Base-by-base conservation (phyloP, 148 eudicot species). In the Chenopodium suecicum region DNA sequence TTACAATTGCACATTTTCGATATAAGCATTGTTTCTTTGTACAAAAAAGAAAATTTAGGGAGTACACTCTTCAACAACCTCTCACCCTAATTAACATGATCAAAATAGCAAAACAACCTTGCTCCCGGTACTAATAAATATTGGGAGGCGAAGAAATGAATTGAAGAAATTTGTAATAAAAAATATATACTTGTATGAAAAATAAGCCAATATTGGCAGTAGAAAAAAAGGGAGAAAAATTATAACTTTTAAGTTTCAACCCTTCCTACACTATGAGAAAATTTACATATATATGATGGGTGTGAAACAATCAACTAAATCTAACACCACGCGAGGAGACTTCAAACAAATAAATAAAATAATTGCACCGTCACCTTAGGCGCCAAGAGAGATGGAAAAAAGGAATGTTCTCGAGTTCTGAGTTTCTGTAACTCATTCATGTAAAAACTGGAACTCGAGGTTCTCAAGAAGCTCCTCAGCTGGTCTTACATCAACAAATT, bases 371-470 rank as follows among this genome's bases (percentile, higher is more conserved):
- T 25, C 67, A 74, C 50, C 79, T 79, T 84, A 29, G 81, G 85
- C 81, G 47, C 76, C 83, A 60, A 69, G 44, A 79, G 31, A 58
- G 27, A 41, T 69, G 54, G 70, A 58, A 44, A 79, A 58, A 46
- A n/a, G 14, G 74, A 44, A 83, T 71, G 52, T 20, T 70, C 74
- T 19, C 4, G 70, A 72, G 54, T 67, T 77, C 3, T 78, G 81
- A 68, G 82, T 65, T 78, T 85, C 81, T 50, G 78, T 32, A 74
- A 83, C 91, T 91, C 89, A 93, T 75, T 89, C 94, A 37, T 91
- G 94, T 88, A 96, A 89, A 89, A 96, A 96, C 62, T 88, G 97
- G 86, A 96, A 96, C 91, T 91, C 93, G n/a, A 91, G 92, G 85
- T 94, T 92, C 87, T 92, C 95, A 17, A 90, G 89, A 83, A 96